A percentile compares a stretch with the other conserved stretches of the same genome.
These are phyloP conservation scores for Drosera spatulata DNA, from an alignment of 179 eudicot genomes.

Conservation along the genomic window DNA sequence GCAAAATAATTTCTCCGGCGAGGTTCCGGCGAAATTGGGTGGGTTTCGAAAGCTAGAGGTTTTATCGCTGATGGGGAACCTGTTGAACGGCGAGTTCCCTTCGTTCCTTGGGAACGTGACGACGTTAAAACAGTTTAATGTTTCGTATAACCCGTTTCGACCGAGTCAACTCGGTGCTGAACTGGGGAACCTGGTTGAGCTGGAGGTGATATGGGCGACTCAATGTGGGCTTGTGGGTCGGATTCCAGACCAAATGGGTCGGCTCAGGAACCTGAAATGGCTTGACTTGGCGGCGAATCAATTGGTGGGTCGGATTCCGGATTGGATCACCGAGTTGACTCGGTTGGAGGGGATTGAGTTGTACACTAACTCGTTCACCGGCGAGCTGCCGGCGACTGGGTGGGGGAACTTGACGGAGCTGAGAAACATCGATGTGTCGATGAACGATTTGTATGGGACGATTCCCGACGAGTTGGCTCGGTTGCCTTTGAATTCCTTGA, in stretches of 20 bases:
- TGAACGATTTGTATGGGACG: constrained; percentile 36
- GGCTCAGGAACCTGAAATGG: constrained; percentile 25
- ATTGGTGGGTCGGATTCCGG: constrained; percentile 43
- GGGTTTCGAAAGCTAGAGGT: constrained; percentile 38
- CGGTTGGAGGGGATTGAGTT: constrained; percentile 55
- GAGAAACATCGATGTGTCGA: constrained; percentile 31
- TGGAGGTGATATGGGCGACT: constrained; percentile 53
- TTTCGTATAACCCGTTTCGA: constrained; percentile 51
- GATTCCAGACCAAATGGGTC: constrained; percentile 56
- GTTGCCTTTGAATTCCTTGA: constrained; percentile 36
- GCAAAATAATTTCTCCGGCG: constrained; percentile 72
- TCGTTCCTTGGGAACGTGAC: constrained; percentile 38
- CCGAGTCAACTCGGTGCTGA: constrained; percentile 51
- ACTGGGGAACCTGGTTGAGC: constrained; percentile 39
- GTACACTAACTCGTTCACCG: constrained; percentile 38
- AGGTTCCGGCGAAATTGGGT: constrained; percentile 46
- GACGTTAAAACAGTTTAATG: constrained; percentile 43
- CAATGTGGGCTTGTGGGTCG: constrained; percentile 42
- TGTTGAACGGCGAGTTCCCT: constrained; percentile 62
- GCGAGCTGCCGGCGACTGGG: constrained; percentile 31
- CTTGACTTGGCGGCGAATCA: constrained; percentile 50
- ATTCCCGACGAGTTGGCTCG: constrained; percentile 35
- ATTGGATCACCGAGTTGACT: constrained; percentile 38
- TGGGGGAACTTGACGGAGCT: constrained; percentile 25
- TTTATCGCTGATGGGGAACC: constrained; percentile 33